Evolutionary conservation across 192 early-diverging fungal genomes (phyloP), one percentile per base, ranked within the genome.

Genomic region (Phlyctochytrium bullatum): DNA sequence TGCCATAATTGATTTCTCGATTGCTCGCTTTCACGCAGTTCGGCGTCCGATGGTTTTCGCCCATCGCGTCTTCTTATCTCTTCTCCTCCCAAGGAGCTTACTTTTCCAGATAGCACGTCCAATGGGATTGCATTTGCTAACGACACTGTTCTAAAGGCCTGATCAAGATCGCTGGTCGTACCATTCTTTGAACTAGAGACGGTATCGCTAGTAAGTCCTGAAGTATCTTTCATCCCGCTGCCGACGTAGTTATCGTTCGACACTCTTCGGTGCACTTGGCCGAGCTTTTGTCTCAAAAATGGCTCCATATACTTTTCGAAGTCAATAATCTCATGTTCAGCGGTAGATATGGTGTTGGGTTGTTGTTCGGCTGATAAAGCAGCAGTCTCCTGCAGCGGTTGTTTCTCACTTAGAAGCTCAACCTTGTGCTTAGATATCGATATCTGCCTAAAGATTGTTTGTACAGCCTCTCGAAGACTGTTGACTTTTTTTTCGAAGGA

Each of bases 11-110:
- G 67, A 20, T 62, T 29, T 2, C 59, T 31, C 1, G 62, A 27
- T 25, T 36, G 36, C 32, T 72, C 65, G n/a, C 69, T 62, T 27
- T 72, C 35, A 27, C 60, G 62, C 25, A 53, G 36, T 52, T 65
- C 29, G 29, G 25, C 33, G 31, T 47, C 20, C 52, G 61, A n/a
- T 29, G 50, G 28, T 61, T 50, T n/a, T n/a, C n/a, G n/a, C n/a
- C n/a, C n/a, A n/a, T n/a, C n/a, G n/a, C n/a, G 28, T 58, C 56
- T 24, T 34, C 60, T 30, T 47, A 54, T 25, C 3, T 28, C 47
- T 14, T 47, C 40, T 47, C 10, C 40, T 14, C 10, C 6, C 40
- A 47, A 47, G 40, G 52, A 25, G 27, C 17, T 28, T 2, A 66
- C 70, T 17, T 28, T 52, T 14, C 40, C 24, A 47, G 28, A 27